Evolutionary conservation across 1,284 basidiomycete species (phyloP).

Genomic region (Cutaneotrichosporon sp.): DNA sequence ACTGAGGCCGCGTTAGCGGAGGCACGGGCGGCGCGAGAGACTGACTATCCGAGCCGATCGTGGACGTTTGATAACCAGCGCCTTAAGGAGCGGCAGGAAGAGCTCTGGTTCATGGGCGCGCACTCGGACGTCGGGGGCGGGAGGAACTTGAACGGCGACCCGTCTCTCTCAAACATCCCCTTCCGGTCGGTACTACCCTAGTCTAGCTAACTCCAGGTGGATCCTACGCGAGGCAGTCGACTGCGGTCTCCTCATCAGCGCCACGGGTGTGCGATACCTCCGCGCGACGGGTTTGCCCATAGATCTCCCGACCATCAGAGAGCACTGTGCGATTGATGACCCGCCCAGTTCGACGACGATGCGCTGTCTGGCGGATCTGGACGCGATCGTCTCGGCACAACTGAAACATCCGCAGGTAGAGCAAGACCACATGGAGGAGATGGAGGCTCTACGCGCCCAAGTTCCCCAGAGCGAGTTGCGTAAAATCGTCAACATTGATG

Average conservation of each 20-base stretch:
- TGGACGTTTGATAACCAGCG: background rate
- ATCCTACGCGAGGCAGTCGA: background rate
- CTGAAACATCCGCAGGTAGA: background rate
- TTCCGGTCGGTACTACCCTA: background rate
- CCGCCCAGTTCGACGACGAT: background rate
- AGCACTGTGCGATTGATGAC: background rate
- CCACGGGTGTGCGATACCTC: background rate
- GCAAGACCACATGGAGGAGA: background rate
- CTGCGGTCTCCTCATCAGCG: background rate
- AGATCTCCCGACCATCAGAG: background rate
- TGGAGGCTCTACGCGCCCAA: background rate
- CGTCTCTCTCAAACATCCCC: background rate
- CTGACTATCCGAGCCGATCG: background rate
- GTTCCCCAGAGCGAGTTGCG: background rate
- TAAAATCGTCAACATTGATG: background rate
- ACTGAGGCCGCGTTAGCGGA: no score
- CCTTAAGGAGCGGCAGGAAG: background rate
- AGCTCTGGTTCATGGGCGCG: background rate
- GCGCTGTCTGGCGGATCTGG: background rate
- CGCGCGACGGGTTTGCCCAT: background rate
- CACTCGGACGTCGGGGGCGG: background rate
- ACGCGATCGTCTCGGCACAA: background rate
- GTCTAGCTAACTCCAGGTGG: background rate
- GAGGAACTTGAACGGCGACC: background rate
- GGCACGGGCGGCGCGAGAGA: background rate